Percentiles rank a stretch among this genome's conserved stretches.
These are phyloP conservation scores for Parathielavia hyrcaniae DNA, from an alignment of 495 filamentous ascomycete species.

Conservation along the genomic window DNA sequence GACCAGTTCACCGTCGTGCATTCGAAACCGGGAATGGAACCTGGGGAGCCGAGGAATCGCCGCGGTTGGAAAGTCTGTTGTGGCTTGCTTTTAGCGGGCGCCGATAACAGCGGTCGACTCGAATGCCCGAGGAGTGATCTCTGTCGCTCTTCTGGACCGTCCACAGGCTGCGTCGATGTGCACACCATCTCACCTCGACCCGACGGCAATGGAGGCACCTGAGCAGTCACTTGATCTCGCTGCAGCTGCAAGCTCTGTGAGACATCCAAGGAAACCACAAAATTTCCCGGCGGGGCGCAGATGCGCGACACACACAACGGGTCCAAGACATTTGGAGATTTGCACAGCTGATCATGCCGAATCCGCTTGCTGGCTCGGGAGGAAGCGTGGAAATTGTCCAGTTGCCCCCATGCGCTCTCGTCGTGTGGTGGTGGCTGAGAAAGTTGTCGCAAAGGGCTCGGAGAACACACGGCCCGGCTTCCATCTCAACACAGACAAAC, in stretches of 20 bases:
- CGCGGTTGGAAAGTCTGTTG: not conserved
- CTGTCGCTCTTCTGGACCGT: too few species aligned
- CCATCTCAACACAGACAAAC: too few species aligned
- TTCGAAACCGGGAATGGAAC: too few species aligned
- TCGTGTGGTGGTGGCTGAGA: not conserved
- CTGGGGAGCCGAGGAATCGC: too few species aligned
- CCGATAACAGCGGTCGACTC: too few species aligned
- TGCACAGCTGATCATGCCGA: conserved; percentile 13
- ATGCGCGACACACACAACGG: conserved; percentile 13
- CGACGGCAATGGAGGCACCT: conserved; percentile 25
- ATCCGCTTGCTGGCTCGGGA: conserved; percentile 5
- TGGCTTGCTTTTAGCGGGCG: too few species aligned
- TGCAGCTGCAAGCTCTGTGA: conserved; percentile 31
- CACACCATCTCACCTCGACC: conserved; percentile 25
- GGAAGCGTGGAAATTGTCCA: conserved; percentile 1
- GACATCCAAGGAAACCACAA: conserved; percentile 20
- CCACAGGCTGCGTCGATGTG: conserved; percentile 2
- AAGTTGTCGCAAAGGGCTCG: not conserved
- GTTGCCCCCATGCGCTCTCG: not conserved
- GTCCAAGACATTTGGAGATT: conserved; percentile 3
- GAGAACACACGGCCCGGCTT: not conserved
- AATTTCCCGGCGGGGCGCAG: conserved; percentile 8
- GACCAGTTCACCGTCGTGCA: not conserved
- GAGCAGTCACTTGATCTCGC: conserved; percentile 31
- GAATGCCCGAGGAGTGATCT: too few species aligned